A percentile compares a stretch with the other conserved stretches of the same genome.
Evolutionary conservation across 257 asterid species (phyloP).

Genomic region (Solanum medicagineum): DNA sequence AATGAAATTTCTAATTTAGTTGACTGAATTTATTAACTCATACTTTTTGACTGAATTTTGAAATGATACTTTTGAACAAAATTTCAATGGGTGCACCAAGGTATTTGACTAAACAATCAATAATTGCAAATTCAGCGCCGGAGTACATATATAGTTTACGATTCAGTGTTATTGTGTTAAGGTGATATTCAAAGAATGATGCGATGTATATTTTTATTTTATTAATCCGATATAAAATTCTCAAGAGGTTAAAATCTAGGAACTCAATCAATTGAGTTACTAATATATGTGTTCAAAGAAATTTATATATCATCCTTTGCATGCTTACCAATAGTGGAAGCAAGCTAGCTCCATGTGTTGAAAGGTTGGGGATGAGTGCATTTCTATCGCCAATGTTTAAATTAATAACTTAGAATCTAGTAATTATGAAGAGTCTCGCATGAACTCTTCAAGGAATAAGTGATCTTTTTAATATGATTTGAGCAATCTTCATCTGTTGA

Average conservation of each 20-base stretch:
- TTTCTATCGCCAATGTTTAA: neutral
- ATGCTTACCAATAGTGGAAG: neutral
- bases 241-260: neutral
- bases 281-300: neutral
- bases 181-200: too few relatives aligned
- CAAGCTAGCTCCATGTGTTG: neutral
- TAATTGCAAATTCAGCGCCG: neutral
- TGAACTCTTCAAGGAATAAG: neutral
- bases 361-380: neutral
- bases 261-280: neutral
- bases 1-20: neutral
- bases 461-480: neutral
- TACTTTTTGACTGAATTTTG: neutral
- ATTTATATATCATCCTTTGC: neutral
- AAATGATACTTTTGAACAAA: neutral
- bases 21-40: neutral
- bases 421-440: neutral
- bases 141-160: neutral
- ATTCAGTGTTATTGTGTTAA: too few relatives aligned
- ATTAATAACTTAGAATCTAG: neutral
- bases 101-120: neutral
- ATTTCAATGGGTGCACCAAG: neutral
- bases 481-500: neutral
- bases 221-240: too few relatives aligned
- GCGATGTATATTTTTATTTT: too few relatives aligned